Percentiles rank a stretch among this genome's conserved stretches.
Conservation (phyloP, 176 grass and related monocot species). For the Lolium rigidum region DNA sequence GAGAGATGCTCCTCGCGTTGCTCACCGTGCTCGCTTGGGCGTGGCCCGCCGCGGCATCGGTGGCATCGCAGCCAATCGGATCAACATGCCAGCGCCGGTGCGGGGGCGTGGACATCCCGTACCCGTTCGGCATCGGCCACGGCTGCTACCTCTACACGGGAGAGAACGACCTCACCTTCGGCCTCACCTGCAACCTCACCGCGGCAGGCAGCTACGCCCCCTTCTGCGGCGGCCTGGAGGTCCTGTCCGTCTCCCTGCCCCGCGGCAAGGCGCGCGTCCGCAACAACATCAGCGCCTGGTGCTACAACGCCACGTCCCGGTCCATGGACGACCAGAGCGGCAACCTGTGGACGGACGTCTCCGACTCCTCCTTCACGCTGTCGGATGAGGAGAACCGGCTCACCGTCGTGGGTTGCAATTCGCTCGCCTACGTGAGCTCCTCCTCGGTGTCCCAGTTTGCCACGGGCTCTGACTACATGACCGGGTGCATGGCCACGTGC, state of each 20-base stretch:
- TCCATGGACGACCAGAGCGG: neutral
- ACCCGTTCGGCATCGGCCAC: conserved; percentile 63
- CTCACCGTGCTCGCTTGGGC: neutral
- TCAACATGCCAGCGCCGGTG: conserved; percentile 34
- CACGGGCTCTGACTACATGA: conserved; percentile 43
- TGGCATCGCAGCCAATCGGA: neutral
- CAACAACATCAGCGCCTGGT: conserved; percentile 26
- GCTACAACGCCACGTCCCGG: conserved; percentile 36
- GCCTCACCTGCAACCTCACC: conserved; percentile 34
- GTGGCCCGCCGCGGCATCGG: neutral
- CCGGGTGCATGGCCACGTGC: conserved; percentile 51
- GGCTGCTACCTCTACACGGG: conserved; percentile 50
- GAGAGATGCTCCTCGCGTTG: neutral
- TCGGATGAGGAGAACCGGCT: conserved; percentile 45
- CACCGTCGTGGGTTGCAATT: conserved; percentile 53
- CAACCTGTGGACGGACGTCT: neutral
- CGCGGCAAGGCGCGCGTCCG: conserved; percentile 24
- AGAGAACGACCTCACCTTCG: conserved; percentile 44
- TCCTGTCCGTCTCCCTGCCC: conserved; percentile 28
- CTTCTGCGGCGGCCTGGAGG: conserved; percentile 5
- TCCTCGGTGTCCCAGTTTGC: neutral
- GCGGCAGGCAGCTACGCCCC: neutral
- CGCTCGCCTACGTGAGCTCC: conserved; percentile 31
- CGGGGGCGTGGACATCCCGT: conserved; percentile 52
- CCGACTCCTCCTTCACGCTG: conserved; percentile 33